Base-by-base conservation (phyloP, 2,329 filamentous ascomycete genomes). In the Sporothrix brunneoviolacea region DNA sequence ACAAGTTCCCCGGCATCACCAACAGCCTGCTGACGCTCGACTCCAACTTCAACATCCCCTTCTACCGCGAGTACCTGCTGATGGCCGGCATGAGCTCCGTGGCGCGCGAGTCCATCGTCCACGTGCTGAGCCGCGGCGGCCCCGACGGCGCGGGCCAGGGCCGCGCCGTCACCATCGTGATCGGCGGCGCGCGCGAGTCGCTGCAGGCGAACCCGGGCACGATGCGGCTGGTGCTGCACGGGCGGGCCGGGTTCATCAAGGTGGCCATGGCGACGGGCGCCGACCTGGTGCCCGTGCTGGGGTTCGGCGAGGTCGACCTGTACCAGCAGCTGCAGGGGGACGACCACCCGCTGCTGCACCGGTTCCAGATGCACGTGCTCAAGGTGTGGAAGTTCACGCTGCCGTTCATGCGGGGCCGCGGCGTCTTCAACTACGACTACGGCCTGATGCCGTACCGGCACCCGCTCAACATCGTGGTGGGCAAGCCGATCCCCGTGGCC, bases 371-470 rank as follows among this genome's bases (percentile, higher is more conserved):
- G 71, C 70, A 90, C 24, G 72, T 94, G 51, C 91, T 97, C 68
- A 86, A 85, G 59, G 73, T 86, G 6, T 82, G 94, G 74, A 94
- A 94, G 46, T 98, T 96, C 61, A 97, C 93, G 0, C 76, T 97
- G 10, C 91, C 93, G 1, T 77, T 95, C 24, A 86, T 96, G 61
- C 90, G 95, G 65, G 91, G 91, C 3, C 73, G 91, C 22, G 91
- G 91, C 12, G 84, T 97, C 36, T 95, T 97, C 70, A 98, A 98
- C 67, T 97, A 98, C 64, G 93, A 98, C 65, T 88, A 96, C 13
- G 93, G 93, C 4, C 72, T 97, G 60, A 90, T 97, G 88, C 93
- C 93, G 0, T 97, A 96, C 66, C 82, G 93, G 12, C 76, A 84
- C 45, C 84, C 89, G 10, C 73, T 98, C 53, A 93, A 97, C 63